Base-by-base conservation (phyloP, 2,329 filamentous ascomycete genomes). In the Cadophora malorum region DNA sequence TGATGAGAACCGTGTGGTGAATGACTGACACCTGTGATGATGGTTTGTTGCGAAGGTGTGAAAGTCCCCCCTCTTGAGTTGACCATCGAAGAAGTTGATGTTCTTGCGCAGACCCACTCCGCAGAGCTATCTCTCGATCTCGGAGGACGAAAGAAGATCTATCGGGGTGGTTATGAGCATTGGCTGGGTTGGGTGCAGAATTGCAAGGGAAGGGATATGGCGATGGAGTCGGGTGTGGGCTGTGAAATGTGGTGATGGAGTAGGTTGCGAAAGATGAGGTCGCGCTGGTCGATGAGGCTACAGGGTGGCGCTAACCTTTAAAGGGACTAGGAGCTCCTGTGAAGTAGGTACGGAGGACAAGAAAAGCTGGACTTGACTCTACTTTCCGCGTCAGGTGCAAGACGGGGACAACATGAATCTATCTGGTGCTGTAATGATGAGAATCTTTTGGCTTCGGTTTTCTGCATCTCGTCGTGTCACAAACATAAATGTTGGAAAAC, bases 1-100 rank as follows among this genome's bases (percentile, higher is more conserved):
- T 86, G 79, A 82, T 87, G 74, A 79, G 84, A 75, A 59, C 76
- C 72, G 73, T 79, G 78, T 63, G 77, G 76, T 68, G 77, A 79
- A 74, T 79, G 77, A 69, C 73, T 76, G 59, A 76, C 66, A 66
- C 76, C 77, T 63, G 78, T 79, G 65, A 76, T 72, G 63, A 79
- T 78, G 64, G 75, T 77, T 74, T 78, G 76, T 65, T 78, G 76
- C 66, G 75, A 78, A 77, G 76, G 76, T 78, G 76, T 77, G 67
- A 76, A 78, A 71, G 75, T 75, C 62, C 76, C 76, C 74, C 74
- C 76, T 76, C 76, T 77, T 75, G 75, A 73, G 73, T 76, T 76
- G 71, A 77, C 76, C 77, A 78, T 78, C 77, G 76, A 78, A 77
- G 75, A 75, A 73, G 75, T 71, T 73, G 74, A 71, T 72, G 66